Conservation (phyloP, 1,284 basidiomycete species). For the Schizopora paradoxa region DNA sequence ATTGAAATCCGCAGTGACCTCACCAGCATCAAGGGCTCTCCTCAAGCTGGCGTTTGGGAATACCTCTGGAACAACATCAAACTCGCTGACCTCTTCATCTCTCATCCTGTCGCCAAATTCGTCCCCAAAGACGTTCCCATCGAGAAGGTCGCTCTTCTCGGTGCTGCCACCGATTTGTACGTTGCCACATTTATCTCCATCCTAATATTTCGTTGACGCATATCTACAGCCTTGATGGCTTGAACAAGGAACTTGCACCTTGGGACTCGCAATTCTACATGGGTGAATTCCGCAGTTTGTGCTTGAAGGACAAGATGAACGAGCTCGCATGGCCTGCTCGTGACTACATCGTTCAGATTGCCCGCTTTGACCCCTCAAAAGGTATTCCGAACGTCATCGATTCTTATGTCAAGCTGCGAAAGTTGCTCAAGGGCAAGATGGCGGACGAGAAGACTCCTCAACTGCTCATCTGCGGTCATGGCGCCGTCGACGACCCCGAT, state of each 20-base stretch:
- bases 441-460: conserved; percentile 62
- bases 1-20: conserved; percentile 85
- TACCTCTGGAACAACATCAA: conserved; percentile 88
- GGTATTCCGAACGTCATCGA: conserved; percentile 81
- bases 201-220: not conserved
- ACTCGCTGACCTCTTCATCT: conserved; percentile 80
- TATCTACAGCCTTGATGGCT: conserved; percentile 67
- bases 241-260: conserved; percentile 74
- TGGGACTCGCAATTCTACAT: conserved; percentile 81
- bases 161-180: conserved; percentile 77
- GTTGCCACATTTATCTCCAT: conserved; percentile 21
- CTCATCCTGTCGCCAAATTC: conserved; percentile 88
- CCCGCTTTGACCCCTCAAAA: conserved; percentile 74
- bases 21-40: conserved; percentile 66
- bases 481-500: conserved; percentile 82
- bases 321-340: conserved; percentile 75
- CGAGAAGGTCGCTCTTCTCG: conserved; percentile 63
- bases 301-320: conserved; percentile 70
- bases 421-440: conserved; percentile 48
- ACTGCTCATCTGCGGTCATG: conserved; percentile 81
- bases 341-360: conserved; percentile 80
- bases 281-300: conserved; percentile 74
- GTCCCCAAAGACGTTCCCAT: conserved; percentile 78
- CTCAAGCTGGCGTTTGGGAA: conserved; percentile 84
- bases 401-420: conserved; percentile 75